Evolutionary conservation across 352 stramenopile species (phyloP), one percentile per base, ranked within the genome.

Genomic region (Chrysophaeum taylorii): DNA sequence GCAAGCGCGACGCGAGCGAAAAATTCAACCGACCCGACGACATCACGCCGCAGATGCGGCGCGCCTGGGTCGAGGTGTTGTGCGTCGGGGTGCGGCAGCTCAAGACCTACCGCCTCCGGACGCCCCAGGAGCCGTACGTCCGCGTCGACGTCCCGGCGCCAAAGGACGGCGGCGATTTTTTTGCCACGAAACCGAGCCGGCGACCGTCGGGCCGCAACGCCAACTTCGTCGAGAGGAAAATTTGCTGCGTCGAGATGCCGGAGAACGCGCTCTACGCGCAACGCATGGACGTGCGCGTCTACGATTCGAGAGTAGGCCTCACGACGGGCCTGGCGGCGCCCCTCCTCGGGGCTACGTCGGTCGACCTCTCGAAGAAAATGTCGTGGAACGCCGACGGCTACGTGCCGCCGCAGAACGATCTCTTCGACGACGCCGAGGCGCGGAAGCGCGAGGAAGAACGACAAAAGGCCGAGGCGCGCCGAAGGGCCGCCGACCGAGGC

Each of bases 181-280:
- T 64, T 33, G 23, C 25, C 9, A 73, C 69, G 25, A 43, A 64
- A 37, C 35, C 67, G 12, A 67, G 43, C 9, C 53, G 39, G 39
- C 43, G 41, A 5, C 69, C 69, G 27, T 54, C 16, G 36, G 69
- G 60, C 9, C 23, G 41, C 23, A 68, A 73, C 61, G 60, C 69
- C 29, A 73, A 73, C 38, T 73, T 70, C 38, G 39, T 73, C 36
- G 29, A 73, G 57, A 35, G 69, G 21, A 70, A 66, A 23, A 35
- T 62, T n/a, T n/a, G 70, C 4, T n/a, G n/a, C 33, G 2, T 52
- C n/a, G 33, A 63, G 42, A 29, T 73, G 42, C 60, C 69, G 16
- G 60, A 64, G n/a, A 31, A 73, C 37, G 31, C 69, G 1, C 67
- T 70, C 12, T 73, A 64, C 33, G 69, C 60, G 4, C 69, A 31